Percentiles rank a stretch among this genome's conserved stretches.
phyloP scores from a whole-genome alignment of 768 basidiomycete species.

The Pisolithus orientalis region DNA sequence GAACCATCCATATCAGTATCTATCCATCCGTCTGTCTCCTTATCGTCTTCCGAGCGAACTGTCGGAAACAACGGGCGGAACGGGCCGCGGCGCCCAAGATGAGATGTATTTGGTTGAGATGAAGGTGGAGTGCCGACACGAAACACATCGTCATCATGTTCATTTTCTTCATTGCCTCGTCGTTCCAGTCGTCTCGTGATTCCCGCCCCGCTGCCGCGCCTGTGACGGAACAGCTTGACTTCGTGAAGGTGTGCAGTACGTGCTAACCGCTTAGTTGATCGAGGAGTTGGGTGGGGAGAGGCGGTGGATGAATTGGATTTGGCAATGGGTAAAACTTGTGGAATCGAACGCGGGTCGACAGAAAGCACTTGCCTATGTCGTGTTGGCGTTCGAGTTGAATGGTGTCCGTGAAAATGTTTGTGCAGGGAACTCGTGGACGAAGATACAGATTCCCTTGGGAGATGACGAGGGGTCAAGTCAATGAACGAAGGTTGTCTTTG shows the following conservation, averaged over 20 bases:
- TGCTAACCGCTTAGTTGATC: conserved; percentile 53
- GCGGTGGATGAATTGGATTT: conserved; percentile 19
- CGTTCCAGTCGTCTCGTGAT: conserved; percentile 2
- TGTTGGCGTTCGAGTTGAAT: conserved; percentile 17
- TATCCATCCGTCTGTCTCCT: conserved; percentile 29
- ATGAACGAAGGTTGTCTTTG: background rate
- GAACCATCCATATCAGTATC: conserved; percentile 35
- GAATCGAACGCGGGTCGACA: conserved; percentile 21
- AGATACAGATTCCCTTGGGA: background rate
- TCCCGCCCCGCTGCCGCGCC: conserved; percentile 4
- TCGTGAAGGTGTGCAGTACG: conserved; percentile 66
- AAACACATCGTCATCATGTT: conserved; percentile 14
- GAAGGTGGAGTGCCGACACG: background rate
- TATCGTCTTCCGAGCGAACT: conserved; percentile 7
- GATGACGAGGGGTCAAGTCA: background rate
- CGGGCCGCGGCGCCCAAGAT: conserved; percentile 7
- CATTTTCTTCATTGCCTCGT: conserved; percentile 11
- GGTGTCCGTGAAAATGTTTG: background rate
- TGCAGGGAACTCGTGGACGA: conserved; percentile 1
- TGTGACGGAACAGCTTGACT: conserved; percentile 30
- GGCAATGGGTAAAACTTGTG: conserved; percentile 12
- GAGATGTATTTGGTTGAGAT: too few relatives aligned
- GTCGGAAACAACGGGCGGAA: conserved; percentile 5
- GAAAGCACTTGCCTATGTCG: conserved; percentile 7
- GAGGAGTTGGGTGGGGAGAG: conserved; percentile 7